Conservation (phyloP, 2,329 filamentous ascomycete genomes). For the Beauveria sp. region DNA sequence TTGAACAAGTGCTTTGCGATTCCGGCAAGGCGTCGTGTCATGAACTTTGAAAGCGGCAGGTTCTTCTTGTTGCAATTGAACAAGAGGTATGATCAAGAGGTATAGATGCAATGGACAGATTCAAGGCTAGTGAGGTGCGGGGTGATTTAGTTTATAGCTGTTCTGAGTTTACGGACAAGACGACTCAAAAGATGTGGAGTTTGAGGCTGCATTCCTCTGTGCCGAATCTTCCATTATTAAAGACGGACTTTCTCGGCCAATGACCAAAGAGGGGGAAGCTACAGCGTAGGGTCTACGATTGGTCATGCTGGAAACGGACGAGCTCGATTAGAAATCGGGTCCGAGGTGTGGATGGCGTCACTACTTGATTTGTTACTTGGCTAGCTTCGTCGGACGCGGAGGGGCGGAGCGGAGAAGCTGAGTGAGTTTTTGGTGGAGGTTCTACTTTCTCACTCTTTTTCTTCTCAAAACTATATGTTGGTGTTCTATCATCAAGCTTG, state of each 20-base stretch:
- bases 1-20: conserved; percentile 21
- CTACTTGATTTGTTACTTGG: background rate
- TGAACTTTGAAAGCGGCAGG: background rate
- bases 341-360: conserved; percentile 2
- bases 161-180: no score
- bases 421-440: background rate
- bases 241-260: background rate
- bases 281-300: background rate
- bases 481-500: no score
- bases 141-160: background rate
- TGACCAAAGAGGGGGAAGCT: background rate
- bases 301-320: conserved; percentile 3
- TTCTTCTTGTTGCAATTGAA: background rate
- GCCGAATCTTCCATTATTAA: background rate
- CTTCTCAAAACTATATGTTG: no score
- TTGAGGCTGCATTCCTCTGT: background rate
- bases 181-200: background rate
- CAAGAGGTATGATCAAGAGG: background rate
- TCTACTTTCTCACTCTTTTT: no score
- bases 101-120: background rate
- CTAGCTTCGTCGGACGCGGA: background rate
- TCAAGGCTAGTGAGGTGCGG: background rate
- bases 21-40: conserved; percentile 21
- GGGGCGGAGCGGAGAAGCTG: background rate
- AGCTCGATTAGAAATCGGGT: conserved; percentile 8